Evolutionary conservation across 176 grass and related monocot genomes (phyloP).

Genomic region (Zoysia pacifica): DNA sequence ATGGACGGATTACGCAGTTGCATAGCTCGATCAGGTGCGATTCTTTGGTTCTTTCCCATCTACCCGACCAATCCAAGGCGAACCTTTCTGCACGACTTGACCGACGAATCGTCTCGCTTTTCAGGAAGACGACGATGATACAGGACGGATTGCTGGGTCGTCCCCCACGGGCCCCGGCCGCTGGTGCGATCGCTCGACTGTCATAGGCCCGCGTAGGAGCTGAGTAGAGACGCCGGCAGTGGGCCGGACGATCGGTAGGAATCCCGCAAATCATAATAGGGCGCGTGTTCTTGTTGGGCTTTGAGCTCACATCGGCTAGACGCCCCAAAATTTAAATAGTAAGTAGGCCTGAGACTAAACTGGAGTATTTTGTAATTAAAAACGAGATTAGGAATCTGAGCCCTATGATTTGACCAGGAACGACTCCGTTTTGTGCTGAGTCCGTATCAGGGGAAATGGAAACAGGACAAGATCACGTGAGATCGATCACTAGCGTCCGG

Average conservation of each 20-base stretch:
- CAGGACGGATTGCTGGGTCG: too few relatives aligned
- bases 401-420: conserved; percentile 42
- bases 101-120: not conserved
- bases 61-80: not conserved
- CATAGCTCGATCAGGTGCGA: not conserved
- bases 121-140: not conserved
- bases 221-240: too few relatives aligned
- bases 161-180: too few relatives aligned
- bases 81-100: not conserved
- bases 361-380: not conserved
- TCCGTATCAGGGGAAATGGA: not conserved
- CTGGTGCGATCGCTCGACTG: too few relatives aligned
- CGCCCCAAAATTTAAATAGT: not conserved
- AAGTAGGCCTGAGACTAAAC: not conserved
- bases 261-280: too few relatives aligned
- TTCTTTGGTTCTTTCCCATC: conserved; percentile 48
- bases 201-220: too few relatives aligned
- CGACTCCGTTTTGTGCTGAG: conserved; percentile 17
- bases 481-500: not conserved
- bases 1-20: not conserved
- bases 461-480: conserved; percentile 56
- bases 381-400: conserved; percentile 31
- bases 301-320: too few relatives aligned
- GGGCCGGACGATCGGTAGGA: too few relatives aligned
- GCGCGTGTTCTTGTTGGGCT: too few relatives aligned